Conservation (phyloP, 257 asterid genomes). For the Echium plantagineum region DNA sequence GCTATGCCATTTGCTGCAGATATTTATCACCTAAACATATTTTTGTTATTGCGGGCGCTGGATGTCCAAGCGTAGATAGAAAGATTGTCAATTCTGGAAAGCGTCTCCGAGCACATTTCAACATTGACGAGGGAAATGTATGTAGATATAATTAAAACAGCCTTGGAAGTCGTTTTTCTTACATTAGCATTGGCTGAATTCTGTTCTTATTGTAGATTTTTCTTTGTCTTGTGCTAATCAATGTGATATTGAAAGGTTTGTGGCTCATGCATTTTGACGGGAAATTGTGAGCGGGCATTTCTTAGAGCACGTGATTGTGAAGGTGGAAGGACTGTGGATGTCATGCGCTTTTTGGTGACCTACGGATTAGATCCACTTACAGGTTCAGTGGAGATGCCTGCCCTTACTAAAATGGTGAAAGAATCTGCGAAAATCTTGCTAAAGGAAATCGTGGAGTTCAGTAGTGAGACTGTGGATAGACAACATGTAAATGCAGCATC, state of each 20-base stretch:
- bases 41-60: conserved; percentile 45
- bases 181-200: not conserved
- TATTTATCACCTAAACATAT: conserved; percentile 55
- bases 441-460: conserved; percentile 56
- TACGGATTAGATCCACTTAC: conserved; percentile 58
- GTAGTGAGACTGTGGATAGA: conserved; percentile 22
- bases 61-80: conserved; percentile 85
- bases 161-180: not conserved
- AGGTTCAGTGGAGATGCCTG: conserved; percentile 58
- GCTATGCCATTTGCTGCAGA: conserved; percentile 30
- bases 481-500: conserved; percentile 20
- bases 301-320: conserved; percentile 51
- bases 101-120: conserved; percentile 70
- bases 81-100: conserved; percentile 93
- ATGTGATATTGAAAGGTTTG: conserved; percentile 52
- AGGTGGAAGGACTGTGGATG: conserved; percentile 83
- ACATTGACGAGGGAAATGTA: conserved; percentile 81
- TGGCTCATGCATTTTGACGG: conserved; percentile 81
- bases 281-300: conserved; percentile 81
- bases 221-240: conserved; percentile 9
- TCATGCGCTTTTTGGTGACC: conserved; percentile 62
- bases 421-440: conserved; percentile 62
- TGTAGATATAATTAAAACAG: conserved; percentile 10
- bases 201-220: not conserved
- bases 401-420: conserved; percentile 40